A percentile compares a stretch with the other conserved stretches of the same genome.
Conservation (phyloP, 345 rosid species). For the Leavenworthia alabamica region DNA sequence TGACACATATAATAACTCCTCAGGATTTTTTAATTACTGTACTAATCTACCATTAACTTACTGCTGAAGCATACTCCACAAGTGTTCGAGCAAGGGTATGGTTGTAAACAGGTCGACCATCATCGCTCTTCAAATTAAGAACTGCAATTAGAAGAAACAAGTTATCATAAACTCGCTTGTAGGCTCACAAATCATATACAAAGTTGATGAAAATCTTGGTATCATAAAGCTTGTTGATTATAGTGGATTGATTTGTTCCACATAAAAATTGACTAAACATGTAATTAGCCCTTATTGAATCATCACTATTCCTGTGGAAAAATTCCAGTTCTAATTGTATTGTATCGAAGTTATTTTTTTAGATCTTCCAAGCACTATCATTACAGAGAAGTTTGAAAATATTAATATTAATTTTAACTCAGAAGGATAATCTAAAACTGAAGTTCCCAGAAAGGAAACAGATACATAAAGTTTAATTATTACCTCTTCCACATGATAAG, state of each 20-base stretch:
- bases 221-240: not conserved
- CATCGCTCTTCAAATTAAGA: conserved; percentile 37
- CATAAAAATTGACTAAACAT: not conserved
- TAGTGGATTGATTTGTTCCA: not conserved
- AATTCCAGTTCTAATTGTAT: not conserved
- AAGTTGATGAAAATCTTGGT: not conserved
- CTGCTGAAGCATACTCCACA: conserved; percentile 95
- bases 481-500: conserved; percentile 45
- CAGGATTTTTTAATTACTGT: not conserved
- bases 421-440: not conserved
- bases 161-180: not conserved
- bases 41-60: conserved; percentile 33
- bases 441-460: not conserved
- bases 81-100: conserved; percentile 70
- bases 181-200: not conserved
- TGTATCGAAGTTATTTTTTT: not conserved
- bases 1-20: not conserved
- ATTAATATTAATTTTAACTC: not conserved
- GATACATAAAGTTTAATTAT: not conserved
- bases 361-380: not conserved
- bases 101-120: conserved; percentile 47
- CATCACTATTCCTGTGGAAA: not conserved
- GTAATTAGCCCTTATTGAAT: not conserved
- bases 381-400: not conserved
- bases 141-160: conserved; percentile 34